These are phyloP conservation scores for Rhodomyrtus tomentosa DNA, from an alignment of 345 rosid genomes.

Conservation along the genomic window DNA sequence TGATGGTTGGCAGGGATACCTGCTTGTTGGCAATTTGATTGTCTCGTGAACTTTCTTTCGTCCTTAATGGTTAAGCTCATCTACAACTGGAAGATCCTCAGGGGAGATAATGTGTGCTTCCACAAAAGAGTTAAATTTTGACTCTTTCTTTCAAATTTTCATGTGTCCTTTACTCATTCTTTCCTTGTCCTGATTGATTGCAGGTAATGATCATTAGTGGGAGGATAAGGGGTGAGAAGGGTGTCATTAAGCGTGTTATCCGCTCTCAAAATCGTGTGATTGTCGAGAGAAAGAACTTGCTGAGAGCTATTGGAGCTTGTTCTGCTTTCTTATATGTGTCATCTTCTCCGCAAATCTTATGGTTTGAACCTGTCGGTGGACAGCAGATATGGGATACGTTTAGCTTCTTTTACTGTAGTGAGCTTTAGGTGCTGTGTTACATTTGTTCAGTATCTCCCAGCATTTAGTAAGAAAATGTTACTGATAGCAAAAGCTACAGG, in stretches of 20 bases:
- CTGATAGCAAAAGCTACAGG: background rate
- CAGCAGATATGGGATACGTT: background rate
- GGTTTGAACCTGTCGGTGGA: background rate
- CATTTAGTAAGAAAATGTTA: background rate
- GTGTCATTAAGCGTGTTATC: slow-evolving; percentile 58
- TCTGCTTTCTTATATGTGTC: background rate
- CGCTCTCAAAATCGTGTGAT: slow-evolving; percentile 84
- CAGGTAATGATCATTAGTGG: slow-evolving; percentile 86
- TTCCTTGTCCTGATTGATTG: background rate
- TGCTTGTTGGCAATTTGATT: background rate
- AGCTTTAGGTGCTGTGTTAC: background rate
- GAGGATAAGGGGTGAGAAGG: slow-evolving; percentile 79
- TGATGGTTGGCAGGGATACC: background rate
- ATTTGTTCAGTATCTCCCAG: background rate
- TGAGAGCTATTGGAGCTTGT: slow-evolving; percentile 6
- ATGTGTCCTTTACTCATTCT: background rate
- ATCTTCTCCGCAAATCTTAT: background rate
- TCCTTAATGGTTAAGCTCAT: slow-evolving; percentile 77
- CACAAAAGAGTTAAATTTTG: background rate
- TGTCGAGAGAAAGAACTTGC: slow-evolving; percentile 88
- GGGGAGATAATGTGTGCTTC: slow-evolving; percentile 84
- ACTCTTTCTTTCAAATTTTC: background rate
- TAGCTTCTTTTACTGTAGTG: background rate
- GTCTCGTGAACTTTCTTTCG: background rate
- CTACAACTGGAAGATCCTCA: slow-evolving; percentile 88